Conservation (phyloP, 305 asterid species). For the Fraxinus ornus region DNA sequence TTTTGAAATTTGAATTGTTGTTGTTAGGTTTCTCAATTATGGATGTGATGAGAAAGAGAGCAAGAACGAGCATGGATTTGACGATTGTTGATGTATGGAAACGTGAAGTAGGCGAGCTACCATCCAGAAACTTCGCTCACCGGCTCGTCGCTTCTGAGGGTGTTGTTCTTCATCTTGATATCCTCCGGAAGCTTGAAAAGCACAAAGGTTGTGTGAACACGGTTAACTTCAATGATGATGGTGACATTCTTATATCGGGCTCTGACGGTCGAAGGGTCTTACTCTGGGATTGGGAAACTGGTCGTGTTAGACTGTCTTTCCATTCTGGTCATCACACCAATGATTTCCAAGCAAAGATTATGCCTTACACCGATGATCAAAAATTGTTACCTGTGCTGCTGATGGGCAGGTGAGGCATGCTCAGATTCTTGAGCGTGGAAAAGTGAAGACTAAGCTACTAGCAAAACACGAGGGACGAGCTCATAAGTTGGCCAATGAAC, state of each 20-base stretch:
- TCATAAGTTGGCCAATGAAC: conserved; percentile 84
- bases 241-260: conserved; percentile 73
- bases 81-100: conserved; percentile 63
- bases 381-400: conserved; percentile 89
- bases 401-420: conserved; percentile 95
- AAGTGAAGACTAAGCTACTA: conserved; percentile 66
- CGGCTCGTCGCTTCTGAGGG: conserved; percentile 72
- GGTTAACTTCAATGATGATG: conserved; percentile 65
- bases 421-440: conserved; percentile 60
- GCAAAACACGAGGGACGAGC: conserved; percentile 68
- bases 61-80: conserved; percentile 37
- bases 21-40: not conserved
- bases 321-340: conserved; percentile 76
- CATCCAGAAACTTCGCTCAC: conserved; percentile 58
- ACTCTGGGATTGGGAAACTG: conserved; percentile 94
- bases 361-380: conserved; percentile 78
- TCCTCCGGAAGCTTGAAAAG: conserved; percentile 59
- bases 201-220: conserved; percentile 90
- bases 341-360: conserved; percentile 85
- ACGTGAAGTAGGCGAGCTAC: conserved; percentile 66
- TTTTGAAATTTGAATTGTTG: no score
- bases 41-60: conserved; percentile 45
- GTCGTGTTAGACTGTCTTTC: conserved; percentile 53
- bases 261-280: conserved; percentile 78
- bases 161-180: conserved; percentile 73